phyloP scores from a whole-genome alignment of 257 asterid species.

The Penstemon eatonii region DNA sequence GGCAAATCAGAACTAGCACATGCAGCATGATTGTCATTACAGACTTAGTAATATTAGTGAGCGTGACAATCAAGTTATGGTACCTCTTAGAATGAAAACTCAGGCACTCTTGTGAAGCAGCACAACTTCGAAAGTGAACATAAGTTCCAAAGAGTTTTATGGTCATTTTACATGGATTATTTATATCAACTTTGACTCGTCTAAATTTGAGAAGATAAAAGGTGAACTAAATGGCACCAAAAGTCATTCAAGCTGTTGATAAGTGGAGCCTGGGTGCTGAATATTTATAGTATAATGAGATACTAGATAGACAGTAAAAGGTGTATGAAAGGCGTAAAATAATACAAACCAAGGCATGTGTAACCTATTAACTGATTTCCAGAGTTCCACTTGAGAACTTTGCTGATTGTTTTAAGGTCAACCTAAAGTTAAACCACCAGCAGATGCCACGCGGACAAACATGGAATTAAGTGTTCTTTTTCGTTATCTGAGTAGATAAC shows the following conservation, averaged over 20 bases:
- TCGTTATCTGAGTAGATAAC: no score
- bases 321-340: no score
- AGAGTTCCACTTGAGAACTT: no score
- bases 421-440: no score
- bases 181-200: background rate
- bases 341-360: no score
- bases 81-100: background rate
- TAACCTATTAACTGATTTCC: no score
- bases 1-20: background rate
- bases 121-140: background rate
- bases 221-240: background rate
- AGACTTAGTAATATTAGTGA: background rate
- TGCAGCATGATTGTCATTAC: background rate
- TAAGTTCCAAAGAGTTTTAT: background rate
- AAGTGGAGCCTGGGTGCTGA: background rate
- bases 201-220: no score
- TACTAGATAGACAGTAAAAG: no score
- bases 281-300: background rate
- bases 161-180: background rate
- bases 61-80: constrained; percentile 2
- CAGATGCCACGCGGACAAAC: no score
- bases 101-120: background rate
- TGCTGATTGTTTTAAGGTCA: no score
- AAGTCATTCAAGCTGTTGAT: background rate
- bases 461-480: no score